Evolutionary conservation across 495 filamentous ascomycete species (phyloP).

Genomic region (Haplographium delicatum): DNA sequence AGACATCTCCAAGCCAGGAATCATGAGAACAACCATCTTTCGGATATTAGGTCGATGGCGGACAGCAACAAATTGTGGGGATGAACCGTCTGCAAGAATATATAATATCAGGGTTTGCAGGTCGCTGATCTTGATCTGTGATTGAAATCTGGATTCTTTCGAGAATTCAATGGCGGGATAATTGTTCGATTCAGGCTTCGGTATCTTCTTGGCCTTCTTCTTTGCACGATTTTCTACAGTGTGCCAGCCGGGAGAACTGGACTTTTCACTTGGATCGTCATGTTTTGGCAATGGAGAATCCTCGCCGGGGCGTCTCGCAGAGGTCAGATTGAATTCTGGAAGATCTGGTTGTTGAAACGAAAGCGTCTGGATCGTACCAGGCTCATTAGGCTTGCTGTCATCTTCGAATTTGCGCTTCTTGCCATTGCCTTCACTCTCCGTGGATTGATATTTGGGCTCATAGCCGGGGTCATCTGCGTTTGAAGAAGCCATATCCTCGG

Average conservation of each 20-base stretch:
- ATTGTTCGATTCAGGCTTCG: slow-evolving; percentile 44
- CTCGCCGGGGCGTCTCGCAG: slow-evolving; percentile 10
- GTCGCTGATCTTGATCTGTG: slow-evolving; percentile 69
- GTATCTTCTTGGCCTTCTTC: slow-evolving; percentile 57
- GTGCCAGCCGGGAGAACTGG: slow-evolving; percentile 38
- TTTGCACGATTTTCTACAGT: slow-evolving; percentile 40
- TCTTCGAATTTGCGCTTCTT: slow-evolving; percentile 22
- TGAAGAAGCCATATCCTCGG: slow-evolving; percentile 7
- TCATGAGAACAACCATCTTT: slow-evolving; percentile 89
- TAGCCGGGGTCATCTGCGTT: neutral
- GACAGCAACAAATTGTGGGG: slow-evolving; percentile 84
- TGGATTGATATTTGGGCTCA: neutral
- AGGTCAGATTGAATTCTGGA: slow-evolving; percentile 28
- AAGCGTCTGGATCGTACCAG: slow-evolving; percentile 9
- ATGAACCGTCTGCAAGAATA: slow-evolving; percentile 74
- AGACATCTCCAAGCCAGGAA: slow-evolving; percentile 81
- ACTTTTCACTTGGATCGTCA: slow-evolving; percentile 23
- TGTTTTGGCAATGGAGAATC: slow-evolving; percentile 24
- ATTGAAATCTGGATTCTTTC: slow-evolving; percentile 59
- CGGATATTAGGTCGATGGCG: slow-evolving; percentile 68
- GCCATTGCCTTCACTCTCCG: slow-evolving; percentile 9
- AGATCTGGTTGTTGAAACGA: slow-evolving; percentile 22
- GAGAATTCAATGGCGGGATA: slow-evolving; percentile 73
- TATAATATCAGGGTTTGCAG: slow-evolving; percentile 82
- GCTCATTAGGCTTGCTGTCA: neutral